These are phyloP conservation scores for Cryphonectria carpinicola DNA, from an alignment of 2,329 filamentous ascomycete genomes.

Conservation along the genomic window DNA sequence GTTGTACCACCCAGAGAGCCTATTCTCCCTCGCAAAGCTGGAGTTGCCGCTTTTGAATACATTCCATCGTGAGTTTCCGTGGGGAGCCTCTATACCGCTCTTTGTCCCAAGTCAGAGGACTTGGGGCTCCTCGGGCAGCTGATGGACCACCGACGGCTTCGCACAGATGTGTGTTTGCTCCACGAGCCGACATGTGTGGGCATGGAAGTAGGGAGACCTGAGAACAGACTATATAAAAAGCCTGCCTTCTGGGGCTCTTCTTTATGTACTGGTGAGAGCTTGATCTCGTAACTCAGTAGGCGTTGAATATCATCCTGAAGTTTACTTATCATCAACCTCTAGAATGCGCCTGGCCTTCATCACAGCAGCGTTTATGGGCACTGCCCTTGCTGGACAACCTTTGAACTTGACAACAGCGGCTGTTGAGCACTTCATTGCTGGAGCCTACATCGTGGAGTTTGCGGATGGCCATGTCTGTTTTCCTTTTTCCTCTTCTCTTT, in stretches of 20 bases:
- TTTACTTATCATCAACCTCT: no score
- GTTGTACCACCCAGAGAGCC: background rate
- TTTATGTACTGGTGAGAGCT: background rate
- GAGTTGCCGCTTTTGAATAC: background rate
- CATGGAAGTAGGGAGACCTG: background rate
- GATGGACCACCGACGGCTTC: background rate
- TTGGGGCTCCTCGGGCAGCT: background rate
- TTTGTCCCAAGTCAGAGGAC: background rate
- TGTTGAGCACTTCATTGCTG: constrained; percentile 9
- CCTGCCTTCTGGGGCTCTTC: background rate
- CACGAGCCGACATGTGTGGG: background rate
- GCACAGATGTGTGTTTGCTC: background rate
- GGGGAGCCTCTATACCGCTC: background rate
- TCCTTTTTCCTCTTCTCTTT: no score
- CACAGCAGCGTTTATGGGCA: constrained; percentile 15
- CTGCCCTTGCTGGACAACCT: background rate
- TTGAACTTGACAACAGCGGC: background rate
- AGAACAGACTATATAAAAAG: background rate
- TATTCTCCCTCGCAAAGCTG: background rate
- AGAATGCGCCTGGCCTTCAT: constrained; percentile 13
- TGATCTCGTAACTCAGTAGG: background rate
- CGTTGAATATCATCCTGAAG: background rate
- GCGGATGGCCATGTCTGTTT: constrained; percentile 26
- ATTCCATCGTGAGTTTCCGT: background rate
- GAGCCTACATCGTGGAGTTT: constrained; percentile 34